phyloP scores from a whole-genome alignment of 1,139 yeast species.

The Hanseniaspora uvarum region DNA sequence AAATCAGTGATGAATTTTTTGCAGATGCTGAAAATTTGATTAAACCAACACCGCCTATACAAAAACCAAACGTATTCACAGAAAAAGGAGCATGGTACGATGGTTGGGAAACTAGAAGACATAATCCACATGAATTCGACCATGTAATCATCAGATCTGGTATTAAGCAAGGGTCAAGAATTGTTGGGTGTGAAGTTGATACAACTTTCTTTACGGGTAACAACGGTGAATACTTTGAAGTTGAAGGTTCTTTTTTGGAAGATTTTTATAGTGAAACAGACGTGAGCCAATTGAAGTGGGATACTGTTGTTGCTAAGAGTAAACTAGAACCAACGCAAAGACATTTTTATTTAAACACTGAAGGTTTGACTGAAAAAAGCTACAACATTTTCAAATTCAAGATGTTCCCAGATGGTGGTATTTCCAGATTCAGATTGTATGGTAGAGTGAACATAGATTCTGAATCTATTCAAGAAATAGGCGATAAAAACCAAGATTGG shows the following conservation, averaged over 20 bases:
- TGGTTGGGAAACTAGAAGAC: constrained; percentile 97
- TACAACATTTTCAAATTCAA: constrained; percentile 74
- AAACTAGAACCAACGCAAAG: constrained; percentile 85
- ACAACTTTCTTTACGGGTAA: constrained; percentile 90
- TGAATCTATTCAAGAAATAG: constrained; percentile 20
- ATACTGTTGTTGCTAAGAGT: constrained; percentile 49
- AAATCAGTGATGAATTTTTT: constrained; percentile 83
- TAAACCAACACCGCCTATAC: constrained; percentile 65
- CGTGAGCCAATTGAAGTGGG: constrained; percentile 46
- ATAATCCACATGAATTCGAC: constrained; percentile 71
- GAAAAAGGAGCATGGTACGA: constrained; percentile 94
- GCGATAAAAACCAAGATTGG: constrained; percentile 42
- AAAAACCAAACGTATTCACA: constrained; percentile 69
- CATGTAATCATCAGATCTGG: constrained; percentile 79
- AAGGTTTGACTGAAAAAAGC: constrained; percentile 43
- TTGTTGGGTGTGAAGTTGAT: constrained; percentile 79
- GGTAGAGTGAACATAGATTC: constrained; percentile 54
- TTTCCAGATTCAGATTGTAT: constrained; percentile 82
- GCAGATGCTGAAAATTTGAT: constrained; percentile 86
- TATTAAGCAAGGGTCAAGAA: constrained; percentile 58
- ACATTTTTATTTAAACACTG: constrained; percentile 61
- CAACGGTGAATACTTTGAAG: constrained; percentile 82
- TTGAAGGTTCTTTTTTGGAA: constrained; percentile 51
- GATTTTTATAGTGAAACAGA: constrained; percentile 15
- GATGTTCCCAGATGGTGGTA: constrained; percentile 97